Evolutionary conservation across 2,329 filamentous ascomycete species (phyloP).

Genomic region (Grosmannia serpens): DNA sequence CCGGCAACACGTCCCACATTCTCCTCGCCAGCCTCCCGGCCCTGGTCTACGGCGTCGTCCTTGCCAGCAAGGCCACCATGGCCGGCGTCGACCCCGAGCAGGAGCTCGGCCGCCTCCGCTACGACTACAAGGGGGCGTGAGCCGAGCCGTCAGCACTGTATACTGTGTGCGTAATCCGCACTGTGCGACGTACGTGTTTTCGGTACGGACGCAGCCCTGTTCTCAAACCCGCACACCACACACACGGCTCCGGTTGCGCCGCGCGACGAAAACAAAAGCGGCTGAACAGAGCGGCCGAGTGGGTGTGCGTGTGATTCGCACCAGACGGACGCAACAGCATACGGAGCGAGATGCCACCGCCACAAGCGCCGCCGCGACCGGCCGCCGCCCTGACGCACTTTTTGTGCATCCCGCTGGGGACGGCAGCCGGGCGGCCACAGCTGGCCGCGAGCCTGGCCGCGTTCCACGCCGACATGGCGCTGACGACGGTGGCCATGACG

Average conservation of each 20-base stretch:
- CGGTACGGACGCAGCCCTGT: not conserved
- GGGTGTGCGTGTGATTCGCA: too few relatives aligned
- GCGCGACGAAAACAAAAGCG: too few relatives aligned
- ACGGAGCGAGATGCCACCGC: not conserved
- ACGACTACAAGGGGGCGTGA: constrained; percentile 57
- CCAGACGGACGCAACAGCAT: not conserved
- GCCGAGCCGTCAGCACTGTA: too few relatives aligned
- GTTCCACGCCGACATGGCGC: constrained; percentile 49
- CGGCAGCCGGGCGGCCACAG: constrained; percentile 45
- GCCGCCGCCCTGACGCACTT: constrained; percentile 49
- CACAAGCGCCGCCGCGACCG: not conserved
- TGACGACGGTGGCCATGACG: constrained; percentile 8
- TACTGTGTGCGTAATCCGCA: not conserved
- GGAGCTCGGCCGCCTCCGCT: constrained; percentile 50
- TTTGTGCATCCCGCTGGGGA: constrained; percentile 63
- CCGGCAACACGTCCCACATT: constrained; percentile 16
- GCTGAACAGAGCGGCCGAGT: too few relatives aligned
- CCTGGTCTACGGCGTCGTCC: constrained; percentile 47
- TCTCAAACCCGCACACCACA: too few relatives aligned
- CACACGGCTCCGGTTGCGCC: too few relatives aligned
- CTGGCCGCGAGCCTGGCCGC: constrained; percentile 48
- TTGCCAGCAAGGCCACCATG: constrained; percentile 55
- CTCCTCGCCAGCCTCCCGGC: constrained; percentile 38
- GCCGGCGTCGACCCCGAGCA: constrained; percentile 54
- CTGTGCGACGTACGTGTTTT: not conserved